phyloP scores from a whole-genome alignment of 2,329 filamentous ascomycete genomes.

The Nigrospora oryzae region DNA sequence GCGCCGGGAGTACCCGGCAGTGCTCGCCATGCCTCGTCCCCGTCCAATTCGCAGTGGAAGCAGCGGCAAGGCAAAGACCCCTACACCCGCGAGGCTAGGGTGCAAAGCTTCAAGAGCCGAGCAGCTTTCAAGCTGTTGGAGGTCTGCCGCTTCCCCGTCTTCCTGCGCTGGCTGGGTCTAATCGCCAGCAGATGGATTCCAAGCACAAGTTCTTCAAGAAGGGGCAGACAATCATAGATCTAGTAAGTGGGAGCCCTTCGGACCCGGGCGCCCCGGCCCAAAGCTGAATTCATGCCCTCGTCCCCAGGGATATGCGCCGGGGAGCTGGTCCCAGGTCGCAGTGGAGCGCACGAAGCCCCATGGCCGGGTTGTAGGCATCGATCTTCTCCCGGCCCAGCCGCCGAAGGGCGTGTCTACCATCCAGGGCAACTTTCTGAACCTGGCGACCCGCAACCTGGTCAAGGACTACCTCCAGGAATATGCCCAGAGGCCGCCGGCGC shows the following conservation, averaged over 20 bases:
- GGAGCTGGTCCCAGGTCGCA: slow-evolving; percentile 75
- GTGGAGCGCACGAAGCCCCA: slow-evolving; percentile 66
- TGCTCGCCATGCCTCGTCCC: slow-evolving; percentile 26
- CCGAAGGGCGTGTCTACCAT: slow-evolving; percentile 88
- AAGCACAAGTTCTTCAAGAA: slow-evolving; percentile 71
- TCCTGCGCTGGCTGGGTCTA: not conserved
- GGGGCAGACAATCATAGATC: slow-evolving; percentile 81
- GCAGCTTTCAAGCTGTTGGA: slow-evolving; percentile 91
- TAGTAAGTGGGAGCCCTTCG: slow-evolving; percentile 44
- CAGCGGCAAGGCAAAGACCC: slow-evolving; percentile 65
- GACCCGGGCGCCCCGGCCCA: slow-evolving; percentile 3
- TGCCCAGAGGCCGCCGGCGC: slow-evolving; percentile 9
- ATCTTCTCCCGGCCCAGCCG: slow-evolving; percentile 86
- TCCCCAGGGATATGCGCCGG: slow-evolving; percentile 64
- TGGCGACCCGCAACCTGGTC: slow-evolving; percentile 65
- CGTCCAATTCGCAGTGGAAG: slow-evolving; percentile 71
- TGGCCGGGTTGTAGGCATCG: slow-evolving; percentile 81
- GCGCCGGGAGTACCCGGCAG: not conserved
- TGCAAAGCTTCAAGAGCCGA: slow-evolving; percentile 76
- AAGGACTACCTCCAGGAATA: slow-evolving; percentile 62
- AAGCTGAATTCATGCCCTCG: not conserved
- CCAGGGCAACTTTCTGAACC: slow-evolving; percentile 85
- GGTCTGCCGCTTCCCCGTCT: slow-evolving; percentile 33
- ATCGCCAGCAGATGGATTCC: slow-evolving; percentile 60
- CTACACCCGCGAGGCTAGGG: slow-evolving; percentile 66